Evolutionary conservation across 2,329 filamentous ascomycete genomes (phyloP).

Genomic region (Drechslera avenae): DNA sequence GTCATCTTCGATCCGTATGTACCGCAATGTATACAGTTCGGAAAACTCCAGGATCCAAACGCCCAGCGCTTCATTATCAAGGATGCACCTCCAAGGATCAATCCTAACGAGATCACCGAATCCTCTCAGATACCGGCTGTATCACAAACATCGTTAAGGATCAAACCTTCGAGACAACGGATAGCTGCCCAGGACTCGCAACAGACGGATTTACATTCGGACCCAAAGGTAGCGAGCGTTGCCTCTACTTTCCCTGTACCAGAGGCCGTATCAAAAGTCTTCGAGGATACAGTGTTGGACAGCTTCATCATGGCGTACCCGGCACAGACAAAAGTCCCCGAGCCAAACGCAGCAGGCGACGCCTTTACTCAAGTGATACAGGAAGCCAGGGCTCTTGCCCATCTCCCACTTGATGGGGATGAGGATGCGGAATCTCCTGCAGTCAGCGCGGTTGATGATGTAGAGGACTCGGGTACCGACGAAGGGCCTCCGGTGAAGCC

Average conservation of each 20-base stretch:
- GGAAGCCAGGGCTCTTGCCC: slow-evolving; percentile 63
- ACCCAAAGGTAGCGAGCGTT: slow-evolving; percentile 41
- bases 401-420: slow-evolving; percentile 57
- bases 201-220: slow-evolving; percentile 47
- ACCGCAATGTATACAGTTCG: slow-evolving; percentile 51
- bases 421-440: slow-evolving; percentile 37
- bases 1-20: slow-evolving; percentile 53
- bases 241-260: slow-evolving; percentile 10
- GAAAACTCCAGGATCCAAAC: slow-evolving; percentile 55
- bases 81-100: slow-evolving; percentile 51
- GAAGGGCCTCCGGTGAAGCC: slow-evolving; percentile 26
- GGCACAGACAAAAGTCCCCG: slow-evolving; percentile 3
- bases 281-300: slow-evolving; percentile 35
- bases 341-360: slow-evolving; percentile 48
- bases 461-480: slow-evolving; percentile 28
- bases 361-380: slow-evolving; percentile 69
- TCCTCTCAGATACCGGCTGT: slow-evolving; percentile 9
- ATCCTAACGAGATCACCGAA: slow-evolving; percentile 1
- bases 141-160: slow-evolving; percentile 51
- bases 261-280: slow-evolving; percentile 2
- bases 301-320: slow-evolving; percentile 33
- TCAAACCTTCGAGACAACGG: slow-evolving; percentile 57
- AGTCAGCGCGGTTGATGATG: slow-evolving; percentile 30
- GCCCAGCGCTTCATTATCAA: slow-evolving; percentile 65
- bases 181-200: slow-evolving; percentile 44